phyloP scores from a whole-genome alignment of 2,329 filamentous ascomycete genomes.

The Mycosphaerella arachidis region DNA sequence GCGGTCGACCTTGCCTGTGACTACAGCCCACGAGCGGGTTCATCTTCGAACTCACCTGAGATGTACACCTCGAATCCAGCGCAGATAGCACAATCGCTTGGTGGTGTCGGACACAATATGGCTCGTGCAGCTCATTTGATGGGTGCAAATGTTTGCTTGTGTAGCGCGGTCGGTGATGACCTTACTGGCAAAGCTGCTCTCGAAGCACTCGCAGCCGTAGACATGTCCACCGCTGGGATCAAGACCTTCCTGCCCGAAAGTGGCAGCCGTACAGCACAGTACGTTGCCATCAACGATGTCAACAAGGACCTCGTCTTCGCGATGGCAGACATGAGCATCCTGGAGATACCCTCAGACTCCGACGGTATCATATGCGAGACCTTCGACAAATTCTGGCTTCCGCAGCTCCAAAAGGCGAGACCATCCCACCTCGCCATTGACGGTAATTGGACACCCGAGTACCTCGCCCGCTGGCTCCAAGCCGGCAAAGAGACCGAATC shows the following conservation, averaged over 20 bases:
- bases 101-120: slow-evolving; percentile 89
- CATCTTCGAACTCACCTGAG: slow-evolving; percentile 43
- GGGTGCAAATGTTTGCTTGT: slow-evolving; percentile 64
- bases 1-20: slow-evolving; percentile 44
- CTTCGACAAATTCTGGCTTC: slow-evolving; percentile 56
- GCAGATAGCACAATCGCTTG: slow-evolving; percentile 73
- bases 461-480: slow-evolving; percentile 65
- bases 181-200: slow-evolving; percentile 69
- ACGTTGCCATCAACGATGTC: slow-evolving; percentile 80
- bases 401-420: slow-evolving; percentile 51
- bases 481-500: slow-evolving; percentile 54
- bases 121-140: slow-evolving; percentile 74
- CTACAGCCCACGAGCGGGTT: slow-evolving; percentile 25
- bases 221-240: slow-evolving; percentile 62
- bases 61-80: slow-evolving; percentile 83
- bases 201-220: slow-evolving; percentile 58
- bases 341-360: slow-evolving; percentile 43
- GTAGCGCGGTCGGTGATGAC: slow-evolving; percentile 78
- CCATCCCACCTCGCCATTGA: slow-evolving; percentile 82
- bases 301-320: slow-evolving; percentile 82
- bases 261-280: slow-evolving; percentile 74
- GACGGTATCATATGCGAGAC: slow-evolving; percentile 32
- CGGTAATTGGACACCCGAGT: slow-evolving; percentile 71
- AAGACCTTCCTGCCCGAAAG: slow-evolving; percentile 39
- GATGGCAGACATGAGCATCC: slow-evolving; percentile 92